Percentiles rank a stretch among this genome's conserved stretches.
Conservation (phyloP, 148 eudicot species). For the Beta vulgaris region DNA sequence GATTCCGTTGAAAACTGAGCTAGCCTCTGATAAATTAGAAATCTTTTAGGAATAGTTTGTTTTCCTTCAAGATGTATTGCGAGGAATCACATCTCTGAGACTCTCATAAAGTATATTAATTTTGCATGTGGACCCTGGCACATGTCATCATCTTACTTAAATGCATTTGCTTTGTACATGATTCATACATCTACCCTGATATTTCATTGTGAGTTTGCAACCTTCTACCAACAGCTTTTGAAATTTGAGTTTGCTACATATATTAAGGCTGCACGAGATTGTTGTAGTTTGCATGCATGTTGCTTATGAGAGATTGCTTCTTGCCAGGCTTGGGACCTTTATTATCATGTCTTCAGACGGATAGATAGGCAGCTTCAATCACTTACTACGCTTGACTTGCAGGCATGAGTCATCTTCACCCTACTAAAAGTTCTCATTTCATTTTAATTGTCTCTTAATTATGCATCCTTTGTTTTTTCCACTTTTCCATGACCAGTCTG, state of each 20-base stretch:
- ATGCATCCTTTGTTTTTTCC: background rate
- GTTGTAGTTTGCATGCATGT: background rate
- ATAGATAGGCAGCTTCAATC: slow-evolving; percentile 92
- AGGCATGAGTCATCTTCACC: slow-evolving; percentile 44
- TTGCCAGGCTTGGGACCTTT: slow-evolving; percentile 97
- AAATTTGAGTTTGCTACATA: background rate
- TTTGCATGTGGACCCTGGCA: background rate
- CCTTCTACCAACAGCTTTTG: no score
- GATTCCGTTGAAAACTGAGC: background rate
- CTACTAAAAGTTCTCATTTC: background rate
- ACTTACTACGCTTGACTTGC: slow-evolving; percentile 83
- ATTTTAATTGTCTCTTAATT: slow-evolving; percentile 1
- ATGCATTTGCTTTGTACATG: background rate
- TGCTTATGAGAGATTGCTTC: slow-evolving; percentile 20
- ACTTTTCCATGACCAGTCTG: slow-evolving; percentile 55
- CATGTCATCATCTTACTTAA: background rate
- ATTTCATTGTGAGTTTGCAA: background rate
- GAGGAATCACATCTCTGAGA: background rate
- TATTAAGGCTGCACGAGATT: background rate
- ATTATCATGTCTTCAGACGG: slow-evolving; percentile 90
- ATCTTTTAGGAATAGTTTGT: background rate
- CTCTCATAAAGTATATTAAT: no score
- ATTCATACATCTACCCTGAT: background rate
- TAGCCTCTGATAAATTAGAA: background rate
- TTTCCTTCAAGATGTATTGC: background rate